A percentile compares a stretch with the other conserved stretches of the same genome.
Conservation (phyloP, 805 yeast species). For the Starmerella lactis-condensi region DNA sequence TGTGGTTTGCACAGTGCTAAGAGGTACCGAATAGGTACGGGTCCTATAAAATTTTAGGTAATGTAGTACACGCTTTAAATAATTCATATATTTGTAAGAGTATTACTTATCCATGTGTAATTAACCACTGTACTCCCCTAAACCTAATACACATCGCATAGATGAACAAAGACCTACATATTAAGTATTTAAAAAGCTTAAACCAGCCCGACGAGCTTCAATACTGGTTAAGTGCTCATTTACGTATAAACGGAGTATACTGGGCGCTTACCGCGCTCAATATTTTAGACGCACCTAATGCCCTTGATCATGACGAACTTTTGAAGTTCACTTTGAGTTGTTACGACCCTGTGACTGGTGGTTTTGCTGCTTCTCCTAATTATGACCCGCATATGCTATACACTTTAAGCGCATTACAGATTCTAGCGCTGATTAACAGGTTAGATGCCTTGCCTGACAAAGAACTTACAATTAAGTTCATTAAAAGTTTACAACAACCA, state of each 20-base stretch:
- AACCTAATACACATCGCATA: too few species aligned
- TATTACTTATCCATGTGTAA: too few species aligned
- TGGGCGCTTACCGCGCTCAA: slow-evolving; percentile 82
- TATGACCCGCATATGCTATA: slow-evolving; percentile 80
- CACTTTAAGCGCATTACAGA: slow-evolving; percentile 74
- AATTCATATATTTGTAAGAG: too few species aligned
- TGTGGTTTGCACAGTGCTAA: too few species aligned
- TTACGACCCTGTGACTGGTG: slow-evolving; percentile 31
- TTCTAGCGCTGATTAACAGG: slow-evolving; percentile 47
- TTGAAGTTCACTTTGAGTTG: slow-evolving; percentile 54
- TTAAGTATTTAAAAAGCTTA: too few species aligned
- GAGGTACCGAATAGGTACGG: too few species aligned
- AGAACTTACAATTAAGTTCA: slow-evolving; percentile 22
- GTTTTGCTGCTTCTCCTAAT: slow-evolving; percentile 74
- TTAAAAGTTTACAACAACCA: slow-evolving; percentile 30
- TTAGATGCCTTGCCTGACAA: slow-evolving; percentile 27
- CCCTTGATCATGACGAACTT: slow-evolving; percentile 44
- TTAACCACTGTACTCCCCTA: too few species aligned
- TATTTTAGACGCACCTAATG: slow-evolving; percentile 36
- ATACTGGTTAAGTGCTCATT: slow-evolving; percentile 80
- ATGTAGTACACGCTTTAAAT: too few species aligned
- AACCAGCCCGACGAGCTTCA: slow-evolving; percentile 51
- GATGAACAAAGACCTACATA: too few species aligned
- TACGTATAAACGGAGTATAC: slow-evolving; percentile 73
- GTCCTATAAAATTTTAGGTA: too few species aligned